Base-by-base conservation (phyloP, 305 asterid species). In the Withania somnifera region DNA sequence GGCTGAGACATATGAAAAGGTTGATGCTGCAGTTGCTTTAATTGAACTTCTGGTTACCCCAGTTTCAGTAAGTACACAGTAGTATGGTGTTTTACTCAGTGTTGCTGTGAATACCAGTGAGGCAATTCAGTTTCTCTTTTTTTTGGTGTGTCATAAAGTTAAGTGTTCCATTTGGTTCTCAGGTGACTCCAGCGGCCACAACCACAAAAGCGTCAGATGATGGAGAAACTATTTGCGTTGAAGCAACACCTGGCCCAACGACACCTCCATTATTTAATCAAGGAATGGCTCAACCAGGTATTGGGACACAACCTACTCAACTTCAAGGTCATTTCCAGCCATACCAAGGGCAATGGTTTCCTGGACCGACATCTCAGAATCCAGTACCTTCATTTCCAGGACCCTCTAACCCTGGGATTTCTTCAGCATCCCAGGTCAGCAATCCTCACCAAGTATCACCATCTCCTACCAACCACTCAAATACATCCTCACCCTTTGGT, bases 11-110 rank as follows among this genome's bases (percentile, higher is more conserved):
- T 92, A 87, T 83, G 98, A 89, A 84, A 95, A 95, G 90, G 90
- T 94, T 64, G 99, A 95, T 88, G 92, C 97, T 67, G 98, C 98
- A 30, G 98, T 94, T 84, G 90, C 95, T 82, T 88, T 95, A 86
- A 85, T 94, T 83, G 97, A 94, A 87, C 90, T 95, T 82, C 87
- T 95, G 40, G 88, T 93, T 85, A 93, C 93, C 82, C 94, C 93
- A 69, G 92, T 90, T 88, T 92, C 97, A 22, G 99, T 95, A 83
- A 86, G 96, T 89, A 22, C 50, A 40, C 5, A 47, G 60, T 7
- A 73, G 42, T 73, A 14, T 73, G 79, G 26, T 45, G 78, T 45
- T 45, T 3, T 42, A 22, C 38, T 13, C 6, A 5, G 30, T 11
- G 30, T 71, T 24, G 13, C 17, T 40, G 78, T 71, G 11, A 24